Evolutionary conservation across 2,329 filamentous ascomycete genomes (phyloP).

Genomic region (Nectriaceae sp.): DNA sequence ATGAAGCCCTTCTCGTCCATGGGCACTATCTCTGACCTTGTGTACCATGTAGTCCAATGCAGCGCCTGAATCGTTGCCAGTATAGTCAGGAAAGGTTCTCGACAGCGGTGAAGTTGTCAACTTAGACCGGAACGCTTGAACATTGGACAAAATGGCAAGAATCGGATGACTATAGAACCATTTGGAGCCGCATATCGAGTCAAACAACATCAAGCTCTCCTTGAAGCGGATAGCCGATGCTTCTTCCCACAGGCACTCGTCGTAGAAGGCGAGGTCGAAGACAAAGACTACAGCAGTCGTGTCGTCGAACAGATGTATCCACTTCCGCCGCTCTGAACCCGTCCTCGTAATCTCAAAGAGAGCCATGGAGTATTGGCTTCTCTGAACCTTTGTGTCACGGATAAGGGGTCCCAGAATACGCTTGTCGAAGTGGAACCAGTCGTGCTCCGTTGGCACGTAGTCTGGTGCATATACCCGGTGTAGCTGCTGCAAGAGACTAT

Average conservation of each 20-base stretch:
- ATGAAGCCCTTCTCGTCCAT: too few species aligned
- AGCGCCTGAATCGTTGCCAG: too few species aligned
- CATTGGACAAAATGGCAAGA: not conserved
- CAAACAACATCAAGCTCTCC: not conserved
- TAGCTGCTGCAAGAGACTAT: not conserved
- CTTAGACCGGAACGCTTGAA: not conserved
- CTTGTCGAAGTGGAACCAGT: constrained; percentile 7
- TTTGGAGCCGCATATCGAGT: not conserved
- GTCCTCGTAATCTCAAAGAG: not conserved
- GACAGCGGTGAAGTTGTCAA: too few species aligned
- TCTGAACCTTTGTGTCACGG: constrained; percentile 3
- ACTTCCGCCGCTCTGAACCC: not conserved
- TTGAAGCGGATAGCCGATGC: not conserved
- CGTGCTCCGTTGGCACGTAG: constrained; percentile 4
- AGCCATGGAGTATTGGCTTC: not conserved
- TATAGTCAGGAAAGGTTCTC: too few species aligned
- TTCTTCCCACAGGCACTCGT: not conserved
- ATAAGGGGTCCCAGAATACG: not conserved
- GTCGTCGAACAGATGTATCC: constrained; percentile 3
- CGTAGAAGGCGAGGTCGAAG: not conserved
- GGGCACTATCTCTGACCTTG: too few species aligned
- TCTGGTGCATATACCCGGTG: constrained; percentile 1
- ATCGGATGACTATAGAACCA: not conserved
- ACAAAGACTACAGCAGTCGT: constrained; percentile 1
- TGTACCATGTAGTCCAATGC: too few species aligned